These are phyloP conservation scores for Solanum chilense DNA, from an alignment of 257 asterid genomes.

Conservation along the genomic window DNA sequence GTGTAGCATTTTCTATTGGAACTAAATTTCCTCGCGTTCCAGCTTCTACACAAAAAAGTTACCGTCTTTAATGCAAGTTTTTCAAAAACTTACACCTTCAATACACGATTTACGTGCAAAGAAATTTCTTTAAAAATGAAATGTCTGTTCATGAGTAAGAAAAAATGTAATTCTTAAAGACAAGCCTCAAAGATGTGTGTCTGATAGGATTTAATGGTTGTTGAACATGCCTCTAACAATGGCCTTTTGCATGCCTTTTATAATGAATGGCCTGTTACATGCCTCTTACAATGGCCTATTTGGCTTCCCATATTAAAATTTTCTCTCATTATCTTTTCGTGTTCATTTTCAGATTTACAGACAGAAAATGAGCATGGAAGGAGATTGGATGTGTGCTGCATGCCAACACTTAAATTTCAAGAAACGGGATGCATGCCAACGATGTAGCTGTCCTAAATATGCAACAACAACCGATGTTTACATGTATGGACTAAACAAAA, in stretches of 20 bases:
- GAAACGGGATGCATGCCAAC: slow-evolving; percentile 62
- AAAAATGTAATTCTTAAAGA: background rate
- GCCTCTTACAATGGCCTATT: background rate
- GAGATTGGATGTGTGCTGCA: slow-evolving; percentile 53
- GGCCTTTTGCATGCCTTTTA: background rate
- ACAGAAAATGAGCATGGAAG: slow-evolving; percentile 12
- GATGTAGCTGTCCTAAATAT: slow-evolving; percentile 59
- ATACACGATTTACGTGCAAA: background rate
- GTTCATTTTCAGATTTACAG: background rate
- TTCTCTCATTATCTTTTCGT: background rate
- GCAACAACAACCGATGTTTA: slow-evolving; percentile 38
- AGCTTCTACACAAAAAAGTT: background rate
- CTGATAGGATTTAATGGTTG: background rate
- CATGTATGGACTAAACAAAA: slow-evolving; percentile 29
- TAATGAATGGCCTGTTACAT: background rate
- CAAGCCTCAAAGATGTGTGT: background rate
- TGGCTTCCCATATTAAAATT: background rate
- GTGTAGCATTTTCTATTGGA: background rate
- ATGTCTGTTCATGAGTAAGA: background rate
- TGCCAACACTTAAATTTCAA: slow-evolving; percentile 75
- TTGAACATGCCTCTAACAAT: background rate
- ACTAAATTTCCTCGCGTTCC: background rate
- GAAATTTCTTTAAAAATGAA: background rate
- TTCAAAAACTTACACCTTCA: background rate
- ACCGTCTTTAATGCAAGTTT: background rate